These are phyloP conservation scores for Yarrowia sp. DNA, from an alignment of 805 yeast genomes.

Conservation along the genomic window DNA sequence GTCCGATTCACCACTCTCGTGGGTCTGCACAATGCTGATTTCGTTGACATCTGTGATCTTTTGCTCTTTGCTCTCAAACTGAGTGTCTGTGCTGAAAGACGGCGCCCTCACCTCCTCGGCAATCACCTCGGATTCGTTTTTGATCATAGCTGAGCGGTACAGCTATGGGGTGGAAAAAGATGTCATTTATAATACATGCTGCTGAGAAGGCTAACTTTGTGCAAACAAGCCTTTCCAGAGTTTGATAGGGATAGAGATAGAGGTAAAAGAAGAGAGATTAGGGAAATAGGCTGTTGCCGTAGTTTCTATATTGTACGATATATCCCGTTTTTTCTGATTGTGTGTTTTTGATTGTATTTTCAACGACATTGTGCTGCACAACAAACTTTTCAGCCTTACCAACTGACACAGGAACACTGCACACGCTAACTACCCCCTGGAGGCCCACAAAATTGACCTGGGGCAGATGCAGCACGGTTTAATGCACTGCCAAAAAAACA, in stretches of 20 bases:
- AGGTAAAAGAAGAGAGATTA: no score
- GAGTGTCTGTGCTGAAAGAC: neutral
- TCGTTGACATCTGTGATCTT: neutral
- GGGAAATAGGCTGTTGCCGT: neutral
- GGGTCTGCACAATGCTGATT: neutral
- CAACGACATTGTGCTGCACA: no score
- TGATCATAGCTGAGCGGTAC: neutral
- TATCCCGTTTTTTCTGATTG: no score
- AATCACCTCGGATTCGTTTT: neutral
- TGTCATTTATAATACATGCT: neutral
- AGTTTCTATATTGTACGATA: no score
- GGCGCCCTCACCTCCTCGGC: neutral
- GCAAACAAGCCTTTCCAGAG: no score
- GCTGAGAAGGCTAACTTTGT: no score
- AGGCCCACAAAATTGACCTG: neutral
- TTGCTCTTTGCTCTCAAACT: neutral
- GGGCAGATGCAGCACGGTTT: no score
- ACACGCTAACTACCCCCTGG: neutral
- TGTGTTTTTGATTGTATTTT: no score
- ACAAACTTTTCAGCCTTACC: no score
- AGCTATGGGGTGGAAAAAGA: no score
- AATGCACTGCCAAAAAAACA: neutral
- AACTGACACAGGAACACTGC: no score
- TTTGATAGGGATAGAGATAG: no score
- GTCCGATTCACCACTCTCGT: slow-evolving; percentile 8